Evolutionary conservation across 441 rosid genomes (phyloP), one percentile per base, ranked within the genome.

Genomic region (Macaranga tanarius): DNA sequence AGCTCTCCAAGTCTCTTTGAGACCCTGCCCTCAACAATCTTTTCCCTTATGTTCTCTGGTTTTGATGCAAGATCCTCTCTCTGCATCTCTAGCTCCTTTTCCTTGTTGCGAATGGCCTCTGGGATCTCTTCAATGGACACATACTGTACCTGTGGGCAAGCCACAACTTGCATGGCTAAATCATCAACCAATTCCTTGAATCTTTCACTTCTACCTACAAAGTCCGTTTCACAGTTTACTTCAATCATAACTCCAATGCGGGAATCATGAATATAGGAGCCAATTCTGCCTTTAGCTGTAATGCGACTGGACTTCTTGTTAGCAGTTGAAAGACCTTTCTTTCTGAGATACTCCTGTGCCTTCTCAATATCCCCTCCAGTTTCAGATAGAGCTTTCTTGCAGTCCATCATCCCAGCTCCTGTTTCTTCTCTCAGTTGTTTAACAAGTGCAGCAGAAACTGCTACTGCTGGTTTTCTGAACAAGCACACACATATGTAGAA

Each of bases 331-430:
- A 91, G 97, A 62, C 97, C 99, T 73, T 92, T 95, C 89, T 89
- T 92, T 73, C 96, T 84, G 25, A 92, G 97, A 75, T 89, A 92
- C 69, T 95, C 97, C 74, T 95, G 97, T 57, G 97, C 99, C 85
- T 87, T 95, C 84, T 88, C 95, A 44, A 92, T 92, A 70, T 95
- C 89, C 15, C 97, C 97, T 73, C 86, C 96, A 19, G 95, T 91
- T 84, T 92, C 97, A 0, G 99, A 82, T 50, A 95, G 81, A 51
- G 97, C 97, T 79, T 91, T 95, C 89, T 92, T 95, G 89, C 99
- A 92, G 80, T 95, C 96, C 99, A 92, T 92, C 99, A 95, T 95
- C 34, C 97, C 97, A 0, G 97, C 97, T 80, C 99, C 99, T 8
- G 93, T 91, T 84, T 95, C 99, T 69, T 92, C 99, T 40, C 99